These are phyloP conservation scores for Mycena pura DNA, from an alignment of 768 basidiomycete genomes.

Conservation along the genomic window DNA sequence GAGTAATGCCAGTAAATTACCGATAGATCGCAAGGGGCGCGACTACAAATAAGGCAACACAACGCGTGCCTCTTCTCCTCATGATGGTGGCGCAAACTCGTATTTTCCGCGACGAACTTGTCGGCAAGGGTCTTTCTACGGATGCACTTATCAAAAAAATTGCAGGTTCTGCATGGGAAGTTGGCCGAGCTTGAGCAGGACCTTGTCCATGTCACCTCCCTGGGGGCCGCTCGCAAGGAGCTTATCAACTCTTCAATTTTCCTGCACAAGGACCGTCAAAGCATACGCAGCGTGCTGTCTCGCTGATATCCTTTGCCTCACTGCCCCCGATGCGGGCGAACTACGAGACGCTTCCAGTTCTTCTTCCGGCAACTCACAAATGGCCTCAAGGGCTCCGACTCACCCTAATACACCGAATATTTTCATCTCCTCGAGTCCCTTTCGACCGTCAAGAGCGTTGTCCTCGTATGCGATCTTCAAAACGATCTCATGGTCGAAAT, in stretches of 20 bases:
- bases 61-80: constrained; percentile 44
- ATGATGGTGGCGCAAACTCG: constrained; percentile 80
- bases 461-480: constrained; percentile 91
- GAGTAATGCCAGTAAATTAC: too few species aligned
- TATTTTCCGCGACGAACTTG: constrained; percentile 82
- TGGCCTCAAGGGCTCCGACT: constrained; percentile 77
- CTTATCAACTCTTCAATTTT: constrained; percentile 81
- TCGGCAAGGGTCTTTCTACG: constrained; percentile 76
- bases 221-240: constrained; percentile 75
- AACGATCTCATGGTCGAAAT: constrained; percentile 81
- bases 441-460: constrained; percentile 93
- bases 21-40: too few species aligned
- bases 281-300: constrained; percentile 94
- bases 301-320: constrained; percentile 90
- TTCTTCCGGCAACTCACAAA: constrained; percentile 86
- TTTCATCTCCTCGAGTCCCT: constrained; percentile 94
- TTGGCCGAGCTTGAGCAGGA: constrained; percentile 91
- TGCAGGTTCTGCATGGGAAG: constrained; percentile 78
- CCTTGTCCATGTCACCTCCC: constrained; percentile 73
- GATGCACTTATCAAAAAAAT: constrained; percentile 87
- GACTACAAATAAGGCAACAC: constrained; percentile 52
- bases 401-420: constrained; percentile 90
- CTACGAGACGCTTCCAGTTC: constrained; percentile 95
- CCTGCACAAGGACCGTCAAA: constrained; percentile 96
- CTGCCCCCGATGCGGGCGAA: constrained; percentile 93